Conservation (phyloP, 805 yeast genomes). For the Candida palmyrensis region DNA sequence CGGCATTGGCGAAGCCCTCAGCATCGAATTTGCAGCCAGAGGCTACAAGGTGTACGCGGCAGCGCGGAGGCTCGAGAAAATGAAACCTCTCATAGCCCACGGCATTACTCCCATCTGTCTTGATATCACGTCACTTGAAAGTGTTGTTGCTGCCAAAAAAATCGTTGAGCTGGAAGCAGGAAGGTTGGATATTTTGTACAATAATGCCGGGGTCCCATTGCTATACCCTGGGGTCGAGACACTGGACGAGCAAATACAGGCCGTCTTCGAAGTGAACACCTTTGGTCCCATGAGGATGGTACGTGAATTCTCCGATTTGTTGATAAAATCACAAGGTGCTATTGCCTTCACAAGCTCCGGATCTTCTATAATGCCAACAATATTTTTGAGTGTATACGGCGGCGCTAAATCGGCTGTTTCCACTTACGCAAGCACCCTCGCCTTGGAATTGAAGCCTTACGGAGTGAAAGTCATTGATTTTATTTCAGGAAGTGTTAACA, state of each 20-base stretch:
- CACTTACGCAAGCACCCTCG: conserved; percentile 12
- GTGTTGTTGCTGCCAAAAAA: conserved; percentile 18
- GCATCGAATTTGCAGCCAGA: conserved; percentile 36
- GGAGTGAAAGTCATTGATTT: conserved; percentile 14
- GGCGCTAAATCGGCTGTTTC: conserved; percentile 25
- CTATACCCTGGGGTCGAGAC: conserved; percentile 25
- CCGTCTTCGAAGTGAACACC: conserved; percentile 30
- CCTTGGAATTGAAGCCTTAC: conserved; percentile 12
- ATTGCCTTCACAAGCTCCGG: conserved; percentile 35
- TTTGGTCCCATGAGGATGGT: conserved; percentile 34
- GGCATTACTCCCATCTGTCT: conserved; percentile 23
- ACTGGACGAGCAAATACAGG: conserved; percentile 15
- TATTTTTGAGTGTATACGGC: conserved; percentile 28
- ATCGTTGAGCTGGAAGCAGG: conserved; percentile 16
- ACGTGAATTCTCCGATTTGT: conserved; percentile 22
- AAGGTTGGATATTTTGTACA: conserved; percentile 30
- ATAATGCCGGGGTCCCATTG: conserved; percentile 35
- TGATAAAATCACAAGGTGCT: conserved; percentile 28
- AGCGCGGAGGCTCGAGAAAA: conserved; percentile 22
- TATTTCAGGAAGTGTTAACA: conserved; percentile 14
- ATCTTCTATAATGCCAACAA: conserved; percentile 24
- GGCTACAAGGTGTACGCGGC: conserved; percentile 37
- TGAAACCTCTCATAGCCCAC: conserved; percentile 23
- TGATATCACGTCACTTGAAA: conserved; percentile 32
- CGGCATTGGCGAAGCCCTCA: conserved; percentile 43